Percentiles rank a stretch among this genome's conserved stretches.
Conservation (phyloP, 345 rosid species). For the Alliaria petiolata region DNA sequence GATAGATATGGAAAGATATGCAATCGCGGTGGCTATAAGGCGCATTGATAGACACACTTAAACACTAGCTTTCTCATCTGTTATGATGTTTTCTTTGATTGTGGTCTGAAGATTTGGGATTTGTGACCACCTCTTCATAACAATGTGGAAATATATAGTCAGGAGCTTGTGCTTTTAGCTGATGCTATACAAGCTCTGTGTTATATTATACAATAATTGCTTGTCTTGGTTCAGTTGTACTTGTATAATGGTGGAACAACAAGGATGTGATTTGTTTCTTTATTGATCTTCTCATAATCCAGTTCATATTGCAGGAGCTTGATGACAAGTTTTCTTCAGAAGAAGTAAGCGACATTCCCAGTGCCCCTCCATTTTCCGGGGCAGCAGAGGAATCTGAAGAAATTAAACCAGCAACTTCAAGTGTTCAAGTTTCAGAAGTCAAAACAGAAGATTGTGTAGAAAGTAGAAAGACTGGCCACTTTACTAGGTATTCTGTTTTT, state of each 20-base stretch:
- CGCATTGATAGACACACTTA: not conserved
- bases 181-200: not conserved
- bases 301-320: constrained; percentile 43
- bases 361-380: constrained; percentile 83
- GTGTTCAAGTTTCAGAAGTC: constrained; percentile 34
- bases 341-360: constrained; percentile 63
- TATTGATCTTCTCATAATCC: constrained; percentile 18
- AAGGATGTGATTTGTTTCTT: not conserved
- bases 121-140: too few relatives aligned
- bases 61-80: not conserved
- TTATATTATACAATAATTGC: not conserved
- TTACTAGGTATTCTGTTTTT: constrained; percentile 46
- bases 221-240: not conserved
- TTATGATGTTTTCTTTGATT: not conserved
- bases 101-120: too few relatives aligned
- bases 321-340: constrained; percentile 41
- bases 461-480: constrained; percentile 44
- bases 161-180: not conserved
- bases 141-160: not conserved
- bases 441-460: constrained; percentile 36
- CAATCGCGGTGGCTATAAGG: not conserved
- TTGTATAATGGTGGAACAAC: not conserved
- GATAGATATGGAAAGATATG: not conserved
- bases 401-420: constrained; percentile 33
- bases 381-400: constrained; percentile 55